Percentiles rank a stretch among this genome's conserved stretches.
Evolutionary conservation across 352 stramenopile genomes (phyloP).

Genomic region (Globisporangium cylindrosporum): DNA sequence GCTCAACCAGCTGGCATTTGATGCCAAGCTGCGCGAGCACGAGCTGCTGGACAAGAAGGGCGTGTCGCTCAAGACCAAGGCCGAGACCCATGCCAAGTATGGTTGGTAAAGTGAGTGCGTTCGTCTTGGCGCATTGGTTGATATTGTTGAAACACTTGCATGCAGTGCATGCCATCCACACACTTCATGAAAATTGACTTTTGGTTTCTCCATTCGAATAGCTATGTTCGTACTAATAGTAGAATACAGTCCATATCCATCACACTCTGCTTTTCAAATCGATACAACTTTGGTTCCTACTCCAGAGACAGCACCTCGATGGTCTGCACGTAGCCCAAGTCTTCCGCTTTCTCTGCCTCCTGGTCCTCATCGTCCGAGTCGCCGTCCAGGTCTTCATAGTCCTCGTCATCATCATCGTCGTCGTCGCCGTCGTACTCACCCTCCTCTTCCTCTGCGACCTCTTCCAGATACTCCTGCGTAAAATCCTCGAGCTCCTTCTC

Average conservation of each 20-base stretch:
- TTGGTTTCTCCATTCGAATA: background rate
- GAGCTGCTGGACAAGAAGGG: constrained; percentile 67
- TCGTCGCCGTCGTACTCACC: constrained; percentile 23
- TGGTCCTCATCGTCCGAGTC: constrained; percentile 17
- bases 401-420: constrained; percentile 17
- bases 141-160: background rate
- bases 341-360: constrained; percentile 2
- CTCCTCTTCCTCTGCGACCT: constrained; percentile 40
- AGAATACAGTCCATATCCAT: background rate
- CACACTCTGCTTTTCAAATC: background rate
- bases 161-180: background rate
- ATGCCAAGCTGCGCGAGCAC: constrained; percentile 70
- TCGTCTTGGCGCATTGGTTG: background rate
- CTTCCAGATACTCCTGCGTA: constrained; percentile 58
- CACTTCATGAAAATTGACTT: background rate
- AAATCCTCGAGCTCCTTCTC: constrained; percentile 64
- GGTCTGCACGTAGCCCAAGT: constrained; percentile 26
- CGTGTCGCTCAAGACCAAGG: constrained; percentile 67
- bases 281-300: background rate
- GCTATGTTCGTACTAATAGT: background rate
- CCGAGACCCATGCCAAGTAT: constrained; percentile 80
- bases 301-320: constrained; percentile 4
- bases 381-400: constrained; percentile 18
- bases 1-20: constrained; percentile 80
- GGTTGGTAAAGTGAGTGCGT: constrained; percentile 48